These are phyloP conservation scores for Nicotiana noctiflora DNA, from an alignment of 257 asterid genomes.

Conservation along the genomic window DNA sequence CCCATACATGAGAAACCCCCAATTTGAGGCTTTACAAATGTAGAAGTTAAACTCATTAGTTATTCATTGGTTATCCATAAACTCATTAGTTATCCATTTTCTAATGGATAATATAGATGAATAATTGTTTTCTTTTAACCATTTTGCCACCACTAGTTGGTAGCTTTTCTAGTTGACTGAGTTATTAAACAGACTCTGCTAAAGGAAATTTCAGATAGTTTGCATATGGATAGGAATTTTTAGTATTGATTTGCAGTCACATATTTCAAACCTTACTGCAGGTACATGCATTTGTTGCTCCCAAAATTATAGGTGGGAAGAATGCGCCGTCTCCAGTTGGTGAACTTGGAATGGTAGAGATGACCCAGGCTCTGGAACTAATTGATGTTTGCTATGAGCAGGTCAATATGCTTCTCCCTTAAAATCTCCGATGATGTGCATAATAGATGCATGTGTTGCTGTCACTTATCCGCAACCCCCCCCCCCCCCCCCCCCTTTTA, in stretches of 20 bases:
- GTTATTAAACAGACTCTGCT: not conserved
- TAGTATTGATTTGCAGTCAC: not conserved
- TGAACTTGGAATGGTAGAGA: conserved; percentile 99
- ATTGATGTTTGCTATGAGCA: conserved; percentile 75
- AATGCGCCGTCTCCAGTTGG: conserved; percentile 95
- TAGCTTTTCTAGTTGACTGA: not conserved
- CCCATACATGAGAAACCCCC: no score
- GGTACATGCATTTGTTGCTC: conserved; percentile 97
- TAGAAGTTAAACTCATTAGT: no score
- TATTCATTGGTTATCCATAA: no score
- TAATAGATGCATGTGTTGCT: not conserved
- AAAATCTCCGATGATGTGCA: not conserved
- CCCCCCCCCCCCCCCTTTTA: no score
- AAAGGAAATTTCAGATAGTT: not conserved
- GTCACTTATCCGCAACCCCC: not conserved
- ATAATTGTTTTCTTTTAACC: no score
- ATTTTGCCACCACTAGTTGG: not conserved
- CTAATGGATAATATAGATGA: no score
- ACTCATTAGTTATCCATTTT: no score
- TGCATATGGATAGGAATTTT: not conserved
- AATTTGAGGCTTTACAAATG: no score
- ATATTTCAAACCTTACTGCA: conserved; percentile 21
- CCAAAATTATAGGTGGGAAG: conserved; percentile 89
- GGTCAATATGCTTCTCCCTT: conserved; percentile 31
- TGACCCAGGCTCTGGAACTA: conserved; percentile 90